Evolutionary conservation across 768 basidiomycete species (phyloP).

Genomic region (Phaeotremella fagi): DNA sequence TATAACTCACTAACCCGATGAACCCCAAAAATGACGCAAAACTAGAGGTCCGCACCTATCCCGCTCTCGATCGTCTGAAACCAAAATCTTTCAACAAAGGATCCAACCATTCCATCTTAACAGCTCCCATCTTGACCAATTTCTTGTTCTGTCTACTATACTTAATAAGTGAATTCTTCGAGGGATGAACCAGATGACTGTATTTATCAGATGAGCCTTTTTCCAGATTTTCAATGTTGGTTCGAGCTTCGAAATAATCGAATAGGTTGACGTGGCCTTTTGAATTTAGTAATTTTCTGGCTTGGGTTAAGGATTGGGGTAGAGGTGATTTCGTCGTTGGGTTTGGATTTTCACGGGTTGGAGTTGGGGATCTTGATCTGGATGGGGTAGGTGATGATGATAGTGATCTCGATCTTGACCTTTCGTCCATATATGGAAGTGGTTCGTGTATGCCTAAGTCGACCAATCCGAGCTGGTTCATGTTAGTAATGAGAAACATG

Average conservation of each 20-base stretch:
- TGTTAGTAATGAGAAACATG: not conserved
- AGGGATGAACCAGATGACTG: conserved; percentile 18
- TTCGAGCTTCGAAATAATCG: conserved; percentile 34
- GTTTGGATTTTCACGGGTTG: conserved; percentile 3
- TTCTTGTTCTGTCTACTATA: conserved; percentile 20
- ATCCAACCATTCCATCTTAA: conserved; percentile 35
- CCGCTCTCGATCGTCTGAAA: not conserved
- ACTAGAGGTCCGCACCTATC: too few relatives aligned
- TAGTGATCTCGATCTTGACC: not conserved
- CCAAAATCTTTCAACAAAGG: conserved; percentile 39
- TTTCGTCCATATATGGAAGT: conserved; percentile 13
- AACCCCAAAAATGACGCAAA: too few relatives aligned
- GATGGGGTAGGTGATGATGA: not conserved
- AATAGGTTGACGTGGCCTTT: conserved; percentile 37
- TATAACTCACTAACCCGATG: too few relatives aligned
- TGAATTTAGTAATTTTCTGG: conserved; percentile 19
- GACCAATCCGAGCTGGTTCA: conserved; percentile 29
- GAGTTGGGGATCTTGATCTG: conserved; percentile 1
- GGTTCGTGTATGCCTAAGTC: conserved; percentile 4
- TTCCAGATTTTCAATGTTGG: not conserved
- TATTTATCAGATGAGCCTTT: conserved; percentile 1
- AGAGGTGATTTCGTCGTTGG: not conserved
- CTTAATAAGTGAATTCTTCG: conserved; percentile 11
- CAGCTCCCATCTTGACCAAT: conserved; percentile 16
- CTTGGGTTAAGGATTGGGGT: conserved; percentile 27